These are phyloP conservation scores for Penicillium steckii DNA, from an alignment of 495 filamentous ascomycete genomes.

Conservation along the genomic window DNA sequence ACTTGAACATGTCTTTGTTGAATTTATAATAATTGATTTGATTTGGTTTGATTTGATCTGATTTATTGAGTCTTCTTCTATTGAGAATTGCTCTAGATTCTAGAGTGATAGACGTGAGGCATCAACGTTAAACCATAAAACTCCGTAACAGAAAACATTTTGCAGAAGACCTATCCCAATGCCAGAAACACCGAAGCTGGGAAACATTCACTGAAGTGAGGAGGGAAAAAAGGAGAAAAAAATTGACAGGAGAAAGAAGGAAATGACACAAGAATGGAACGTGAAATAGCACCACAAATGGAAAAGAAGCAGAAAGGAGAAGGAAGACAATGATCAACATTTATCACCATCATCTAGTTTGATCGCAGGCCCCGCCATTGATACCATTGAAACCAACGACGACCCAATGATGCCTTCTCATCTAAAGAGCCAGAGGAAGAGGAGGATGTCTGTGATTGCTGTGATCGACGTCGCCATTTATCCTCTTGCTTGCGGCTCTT, in stretches of 20 bases:
- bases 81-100: neutral
- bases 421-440: slow-evolving; percentile 11
- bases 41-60: neutral
- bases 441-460: slow-evolving; percentile 13
- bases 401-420: slow-evolving; percentile 30
- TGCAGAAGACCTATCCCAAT: neutral
- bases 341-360: slow-evolving; percentile 16
- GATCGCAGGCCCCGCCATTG: slow-evolving; percentile 29
- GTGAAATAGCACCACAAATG: neutral
- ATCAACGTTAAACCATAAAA: neutral
- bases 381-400: slow-evolving; percentile 36
- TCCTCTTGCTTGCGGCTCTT: slow-evolving; percentile 30
- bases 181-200: slow-evolving; percentile 22
- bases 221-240: slow-evolving; percentile 2
- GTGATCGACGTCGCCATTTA: slow-evolving; percentile 20
- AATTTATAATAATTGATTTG: neutral
- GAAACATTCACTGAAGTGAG: slow-evolving; percentile 1
- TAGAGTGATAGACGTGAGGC: neutral
- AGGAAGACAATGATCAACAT: neutral
- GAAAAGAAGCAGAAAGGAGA: slow-evolving; percentile 7
- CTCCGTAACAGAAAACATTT: neutral
- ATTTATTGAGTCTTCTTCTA: neutral
- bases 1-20: slow-evolving; percentile 3
- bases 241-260: neutral
- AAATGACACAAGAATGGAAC: neutral